phyloP scores from a whole-genome alignment of 768 basidiomycete species.

The Rubroboletus pulcherrimus region DNA sequence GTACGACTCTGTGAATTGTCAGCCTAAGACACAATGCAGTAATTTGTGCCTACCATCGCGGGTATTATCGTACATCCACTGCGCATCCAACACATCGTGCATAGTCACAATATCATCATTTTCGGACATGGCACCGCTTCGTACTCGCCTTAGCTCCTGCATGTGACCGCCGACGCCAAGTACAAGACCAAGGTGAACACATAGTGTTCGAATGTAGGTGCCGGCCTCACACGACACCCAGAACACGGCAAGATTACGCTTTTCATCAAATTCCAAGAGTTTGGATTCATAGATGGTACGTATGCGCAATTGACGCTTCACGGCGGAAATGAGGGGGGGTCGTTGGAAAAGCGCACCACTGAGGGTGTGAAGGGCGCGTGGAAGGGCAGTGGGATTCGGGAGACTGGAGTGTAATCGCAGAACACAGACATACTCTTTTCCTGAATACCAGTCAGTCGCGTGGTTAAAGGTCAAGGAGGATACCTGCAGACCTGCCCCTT shows the following conservation, averaged over 20 bases:
- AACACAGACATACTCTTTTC: slow-evolving; percentile 98
- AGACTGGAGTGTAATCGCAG: slow-evolving; percentile 86
- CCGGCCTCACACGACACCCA: slow-evolving; percentile 99
- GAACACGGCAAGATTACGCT: slow-evolving; percentile 94
- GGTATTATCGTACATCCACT: slow-evolving; percentile 97
- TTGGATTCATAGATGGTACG: slow-evolving; percentile 97
- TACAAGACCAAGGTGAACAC: slow-evolving; percentile 92
- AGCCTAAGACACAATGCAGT: slow-evolving; percentile 9
- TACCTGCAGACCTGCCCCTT: slow-evolving; percentile 79
- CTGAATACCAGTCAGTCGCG: slow-evolving; percentile 34
- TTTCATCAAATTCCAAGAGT: slow-evolving; percentile 94
- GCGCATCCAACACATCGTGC: slow-evolving; percentile 99
- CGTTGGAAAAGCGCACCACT: slow-evolving; percentile 99
- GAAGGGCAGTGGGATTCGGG: slow-evolving; percentile 77
- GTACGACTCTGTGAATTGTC: slow-evolving; percentile 72
- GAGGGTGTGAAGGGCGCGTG: slow-evolving; percentile 92
- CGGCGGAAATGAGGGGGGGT: slow-evolving; percentile 97
- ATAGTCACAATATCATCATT: slow-evolving; percentile 98
- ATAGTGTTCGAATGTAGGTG: slow-evolving; percentile 93
- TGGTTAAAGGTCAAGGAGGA: not conserved
- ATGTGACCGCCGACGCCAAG: slow-evolving; percentile 99
- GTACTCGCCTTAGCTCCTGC: slow-evolving; percentile 94
- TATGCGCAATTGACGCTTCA: slow-evolving; percentile 96
- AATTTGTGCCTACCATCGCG: slow-evolving; percentile 68
- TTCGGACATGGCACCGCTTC: slow-evolving; percentile 95